A percentile compares a stretch with the other conserved stretches of the same genome.
These are phyloP conservation scores for Microthlaspi erraticum DNA, from an alignment of 345 rosid species.

Conservation along the genomic window DNA sequence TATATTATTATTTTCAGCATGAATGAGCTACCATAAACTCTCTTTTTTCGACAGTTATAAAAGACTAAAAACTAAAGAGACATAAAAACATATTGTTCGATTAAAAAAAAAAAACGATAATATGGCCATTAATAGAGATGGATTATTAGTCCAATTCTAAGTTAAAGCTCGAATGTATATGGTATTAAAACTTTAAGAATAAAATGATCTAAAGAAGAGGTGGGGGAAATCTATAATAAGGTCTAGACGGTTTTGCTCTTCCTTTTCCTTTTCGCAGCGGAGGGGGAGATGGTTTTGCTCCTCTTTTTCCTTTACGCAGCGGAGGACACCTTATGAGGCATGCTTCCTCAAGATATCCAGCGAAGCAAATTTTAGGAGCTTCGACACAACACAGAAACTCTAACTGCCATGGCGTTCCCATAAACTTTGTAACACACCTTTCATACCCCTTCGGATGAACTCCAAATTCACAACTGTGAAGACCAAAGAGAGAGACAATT, in stretches of 20 bases:
- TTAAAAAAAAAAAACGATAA: background rate
- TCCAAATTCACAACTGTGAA: slow-evolving; percentile 11
- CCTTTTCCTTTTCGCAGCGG: no score
- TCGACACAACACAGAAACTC: slow-evolving; percentile 21
- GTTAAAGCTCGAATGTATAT: no score
- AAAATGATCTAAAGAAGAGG: no score
- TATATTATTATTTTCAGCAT: no score
- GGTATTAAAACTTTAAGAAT: no score
- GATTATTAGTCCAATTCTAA: background rate
- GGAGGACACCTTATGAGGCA: background rate
- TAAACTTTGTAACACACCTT: background rate
- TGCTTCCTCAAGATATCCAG: slow-evolving; percentile 10
- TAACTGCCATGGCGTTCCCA: slow-evolving; percentile 9
- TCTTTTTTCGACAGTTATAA: no score
- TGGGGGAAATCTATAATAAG: no score
- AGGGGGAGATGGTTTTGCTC: no score
- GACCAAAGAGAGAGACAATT: slow-evolving; percentile 10
- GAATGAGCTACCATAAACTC: no score
- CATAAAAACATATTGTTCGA: background rate
- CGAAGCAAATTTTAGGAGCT: slow-evolving; percentile 12
- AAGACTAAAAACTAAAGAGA: background rate
- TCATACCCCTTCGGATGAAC: slow-evolving; percentile 16
- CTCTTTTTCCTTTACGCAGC: no score
- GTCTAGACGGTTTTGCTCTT: no score
- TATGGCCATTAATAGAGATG: background rate